phyloP scores from a whole-genome alignment of 2,329 filamentous ascomycete species.

The Cercospora janseana region DNA sequence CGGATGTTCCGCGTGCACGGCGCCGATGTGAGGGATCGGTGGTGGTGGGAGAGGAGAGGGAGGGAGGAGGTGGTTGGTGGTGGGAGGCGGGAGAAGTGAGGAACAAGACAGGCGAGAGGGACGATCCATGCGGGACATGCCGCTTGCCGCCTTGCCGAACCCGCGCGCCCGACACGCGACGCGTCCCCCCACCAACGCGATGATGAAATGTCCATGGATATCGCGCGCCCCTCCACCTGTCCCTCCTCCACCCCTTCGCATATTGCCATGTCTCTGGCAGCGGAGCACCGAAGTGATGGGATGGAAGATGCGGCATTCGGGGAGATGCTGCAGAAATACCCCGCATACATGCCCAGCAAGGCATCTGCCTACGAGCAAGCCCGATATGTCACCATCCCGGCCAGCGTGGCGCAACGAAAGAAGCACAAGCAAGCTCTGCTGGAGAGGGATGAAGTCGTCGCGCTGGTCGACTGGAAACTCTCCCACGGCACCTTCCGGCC shows the following conservation, averaged over 20 bases:
- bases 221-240: background rate
- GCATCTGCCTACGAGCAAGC: constrained; percentile 60
- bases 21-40: background rate
- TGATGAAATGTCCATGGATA: background rate
- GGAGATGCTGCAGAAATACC: constrained; percentile 30
- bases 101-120: too few relatives aligned
- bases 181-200: too few relatives aligned
- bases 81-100: too few relatives aligned
- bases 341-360: constrained; percentile 28
- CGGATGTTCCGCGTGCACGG: background rate
- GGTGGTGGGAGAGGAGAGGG: background rate
- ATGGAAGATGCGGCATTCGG: constrained; percentile 30
- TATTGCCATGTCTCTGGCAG: constrained; percentile 11
- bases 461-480: constrained; percentile 70
- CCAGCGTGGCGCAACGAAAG: background rate
- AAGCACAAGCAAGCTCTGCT: constrained; percentile 41
- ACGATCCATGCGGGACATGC: background rate
- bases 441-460: constrained; percentile 57
- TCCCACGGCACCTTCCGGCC: constrained; percentile 54
- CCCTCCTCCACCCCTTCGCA: too few relatives aligned
- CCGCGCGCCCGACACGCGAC: too few relatives aligned
- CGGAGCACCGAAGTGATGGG: constrained; percentile 18
- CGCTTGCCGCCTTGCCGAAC: too few relatives aligned
- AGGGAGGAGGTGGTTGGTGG: background rate
- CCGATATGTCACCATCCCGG: constrained; percentile 55